Percentiles rank a stretch among this genome's conserved stretches.
These are phyloP conservation scores for Hymenoscyphus fraxineus DNA, from an alignment of 2,329 filamentous ascomycete genomes.

Conservation along the genomic window DNA sequence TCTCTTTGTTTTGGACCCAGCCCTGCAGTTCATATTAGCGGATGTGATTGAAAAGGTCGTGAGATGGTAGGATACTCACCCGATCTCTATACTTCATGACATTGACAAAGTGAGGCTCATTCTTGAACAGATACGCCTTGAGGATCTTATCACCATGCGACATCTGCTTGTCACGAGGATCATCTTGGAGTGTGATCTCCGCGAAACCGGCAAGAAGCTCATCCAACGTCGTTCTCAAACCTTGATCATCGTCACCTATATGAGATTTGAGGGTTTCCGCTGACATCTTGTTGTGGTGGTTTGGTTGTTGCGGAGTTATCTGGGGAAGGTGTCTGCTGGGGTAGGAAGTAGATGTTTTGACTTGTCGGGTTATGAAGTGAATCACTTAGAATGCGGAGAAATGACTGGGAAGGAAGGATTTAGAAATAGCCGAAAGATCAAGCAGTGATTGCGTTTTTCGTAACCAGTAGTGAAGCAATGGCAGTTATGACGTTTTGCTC, in stretches of 20 bases:
- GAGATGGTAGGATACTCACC: slow-evolving; percentile 11
- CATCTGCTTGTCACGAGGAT: slow-evolving; percentile 7
- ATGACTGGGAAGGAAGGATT: not conserved
- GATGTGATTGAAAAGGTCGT: not conserved
- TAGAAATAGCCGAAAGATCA: not conserved
- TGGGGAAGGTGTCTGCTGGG: not conserved
- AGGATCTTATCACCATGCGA: slow-evolving; percentile 14
- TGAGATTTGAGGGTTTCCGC: not conserved
- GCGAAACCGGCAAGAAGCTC: slow-evolving; percentile 11
- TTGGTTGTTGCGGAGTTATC: not conserved
- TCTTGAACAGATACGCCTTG: slow-evolving; percentile 21
- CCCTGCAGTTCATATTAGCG: slow-evolving; percentile 13
- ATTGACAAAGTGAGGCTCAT: slow-evolving; percentile 19
- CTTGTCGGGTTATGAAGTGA: not conserved
- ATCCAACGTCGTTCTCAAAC: slow-evolving; percentile 2
- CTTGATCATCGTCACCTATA: not conserved
- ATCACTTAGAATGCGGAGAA: not conserved
- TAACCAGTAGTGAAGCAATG: not conserved
- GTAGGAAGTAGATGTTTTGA: not conserved
- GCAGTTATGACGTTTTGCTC: not conserved
- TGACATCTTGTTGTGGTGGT: not conserved
- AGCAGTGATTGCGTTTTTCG: not conserved
- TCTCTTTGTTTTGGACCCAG: slow-evolving; percentile 44
- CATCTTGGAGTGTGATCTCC: slow-evolving; percentile 6
- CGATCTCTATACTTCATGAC: slow-evolving; percentile 21